phyloP scores from a whole-genome alignment of 805 yeast genomes.

The Wickerhamiella kurtzmanii region DNA sequence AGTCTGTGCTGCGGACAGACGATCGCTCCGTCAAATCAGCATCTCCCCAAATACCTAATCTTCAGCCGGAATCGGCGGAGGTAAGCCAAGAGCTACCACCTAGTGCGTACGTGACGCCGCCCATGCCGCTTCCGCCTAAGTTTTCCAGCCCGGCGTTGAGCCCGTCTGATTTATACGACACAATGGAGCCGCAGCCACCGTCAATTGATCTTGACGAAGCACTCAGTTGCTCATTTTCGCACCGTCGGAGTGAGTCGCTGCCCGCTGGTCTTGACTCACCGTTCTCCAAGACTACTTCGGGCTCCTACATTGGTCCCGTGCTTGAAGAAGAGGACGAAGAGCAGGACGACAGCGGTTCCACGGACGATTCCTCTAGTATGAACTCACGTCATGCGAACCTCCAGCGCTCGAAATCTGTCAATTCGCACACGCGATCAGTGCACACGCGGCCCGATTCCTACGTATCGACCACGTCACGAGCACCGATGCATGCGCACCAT shows the following conservation, averaged over 20 bases:
- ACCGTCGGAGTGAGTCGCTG: conserved; percentile 12
- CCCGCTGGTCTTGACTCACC: conserved; percentile 17
- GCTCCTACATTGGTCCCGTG: conserved; percentile 16
- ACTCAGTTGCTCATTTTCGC: conserved; percentile 13
- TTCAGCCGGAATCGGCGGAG: not conserved
- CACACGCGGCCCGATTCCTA: not conserved
- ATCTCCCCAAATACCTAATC: not conserved
- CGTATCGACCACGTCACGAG: not conserved
- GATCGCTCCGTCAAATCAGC: conserved; percentile 1
- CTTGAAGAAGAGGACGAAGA: conserved; percentile 19
- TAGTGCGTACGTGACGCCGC: conserved; percentile 2
- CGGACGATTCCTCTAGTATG: too few relatives aligned
- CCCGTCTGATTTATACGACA: conserved; percentile 9
- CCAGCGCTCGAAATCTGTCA: not conserved
- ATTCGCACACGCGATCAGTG: not conserved
- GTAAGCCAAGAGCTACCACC: not conserved
- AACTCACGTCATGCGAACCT: too few relatives aligned
- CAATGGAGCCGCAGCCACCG: conserved; percentile 9
- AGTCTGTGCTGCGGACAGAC: not conserved
- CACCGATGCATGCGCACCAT: too few relatives aligned
- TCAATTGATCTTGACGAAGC: conserved; percentile 20
- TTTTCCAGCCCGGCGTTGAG: conserved; percentile 4
- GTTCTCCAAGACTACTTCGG: conserved; percentile 11
- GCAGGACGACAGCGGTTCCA: conserved; percentile 1
- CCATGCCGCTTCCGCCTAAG: conserved; percentile 4